These are phyloP conservation scores for Ascochyta lentis DNA, from an alignment of 2,329 filamentous ascomycete genomes.

Conservation along the genomic window DNA sequence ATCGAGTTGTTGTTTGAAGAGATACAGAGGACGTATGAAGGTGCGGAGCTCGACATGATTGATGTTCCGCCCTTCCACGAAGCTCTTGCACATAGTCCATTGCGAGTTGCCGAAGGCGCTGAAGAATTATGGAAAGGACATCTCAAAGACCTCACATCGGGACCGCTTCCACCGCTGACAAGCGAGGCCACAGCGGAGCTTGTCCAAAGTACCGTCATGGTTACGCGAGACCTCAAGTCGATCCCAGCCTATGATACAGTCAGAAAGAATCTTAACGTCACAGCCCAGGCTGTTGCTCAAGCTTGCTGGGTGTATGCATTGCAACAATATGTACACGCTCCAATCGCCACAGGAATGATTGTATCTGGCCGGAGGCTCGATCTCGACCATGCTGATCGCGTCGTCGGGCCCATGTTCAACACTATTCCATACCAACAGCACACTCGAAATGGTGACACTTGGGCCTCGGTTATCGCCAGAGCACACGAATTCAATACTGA, in stretches of 20 bases:
- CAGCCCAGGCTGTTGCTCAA: conserved; percentile 80
- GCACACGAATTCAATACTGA: conserved; percentile 76
- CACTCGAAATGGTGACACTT: conserved; percentile 57
- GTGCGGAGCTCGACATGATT: conserved; percentile 22
- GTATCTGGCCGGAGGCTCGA: conserved; percentile 79
- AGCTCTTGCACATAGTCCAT: conserved; percentile 72
- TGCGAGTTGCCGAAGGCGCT: conserved; percentile 59
- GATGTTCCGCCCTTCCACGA: conserved; percentile 68
- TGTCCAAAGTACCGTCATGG: conserved; percentile 24
- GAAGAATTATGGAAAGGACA: conserved; percentile 72
- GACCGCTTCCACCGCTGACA: conserved; percentile 37
- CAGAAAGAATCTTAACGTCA: conserved; percentile 70
- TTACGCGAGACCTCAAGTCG: conserved; percentile 44
- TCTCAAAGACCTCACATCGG: conserved; percentile 50
- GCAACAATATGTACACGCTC: conserved; percentile 55
- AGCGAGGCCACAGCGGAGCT: conserved; percentile 13
- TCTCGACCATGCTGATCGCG: conserved; percentile 67
- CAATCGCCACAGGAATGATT: conserved; percentile 72
- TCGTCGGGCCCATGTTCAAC: conserved; percentile 88
- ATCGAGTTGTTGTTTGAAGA: conserved; percentile 70
- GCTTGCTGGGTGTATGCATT: conserved; percentile 74
- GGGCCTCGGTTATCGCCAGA: conserved; percentile 64
- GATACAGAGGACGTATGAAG: conserved; percentile 62
- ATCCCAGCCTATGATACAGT: conserved; percentile 58
- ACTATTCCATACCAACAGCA: conserved; percentile 75